Base-by-base conservation (phyloP, 352 stramenopile species). In the Pythium coloratum region DNA sequence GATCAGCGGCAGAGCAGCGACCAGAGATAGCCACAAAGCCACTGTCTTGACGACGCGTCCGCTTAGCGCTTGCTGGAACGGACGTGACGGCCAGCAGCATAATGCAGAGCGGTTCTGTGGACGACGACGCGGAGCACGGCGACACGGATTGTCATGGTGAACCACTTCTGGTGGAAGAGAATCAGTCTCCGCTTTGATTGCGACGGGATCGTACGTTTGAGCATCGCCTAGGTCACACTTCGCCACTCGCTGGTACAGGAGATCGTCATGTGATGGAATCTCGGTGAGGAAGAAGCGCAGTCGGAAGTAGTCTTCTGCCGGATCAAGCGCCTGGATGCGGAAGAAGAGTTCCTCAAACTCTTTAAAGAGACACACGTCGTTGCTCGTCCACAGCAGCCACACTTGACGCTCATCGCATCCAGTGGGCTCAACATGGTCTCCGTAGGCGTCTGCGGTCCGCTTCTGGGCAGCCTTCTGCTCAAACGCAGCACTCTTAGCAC, bases 341-440 rank as follows among this genome's bases (percentile, higher is more conserved):
- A 63, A 53, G 20, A 78, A 64, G 8, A 78, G 36, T 0, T 67
- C 60, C n/a, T 78, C 72, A 36, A 78, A 78, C 46, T 78, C 72
- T 38, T 65, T 74, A 49, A 76, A 74, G 26, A 78, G 36, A 30
- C 66, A 72, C 3, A 71, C 38, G 34, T 78, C 72, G 18, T 53
- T 42, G 51, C 65, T 67, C 0, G 68, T 64, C 72, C 72, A 78
- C 3, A 76, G 30, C 16, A 78, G 36, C 72, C 72, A 78, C 13
- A 78, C 55, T 30, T 72, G 59, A 2, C 33, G 56, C 8, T 33
- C 47, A n/a, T 55, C 47, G 7, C n/a, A n/a, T 33, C 47, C 26
- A 32, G 20, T 12, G 8, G 20, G n/a, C 47, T 55, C 47, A 5
- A 50, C 18, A 26, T 50, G 42, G 4, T 50, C 42, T 50, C 24